Conservation (phyloP, 139 green algal species). For the Volvox reticuliferus region DNA sequence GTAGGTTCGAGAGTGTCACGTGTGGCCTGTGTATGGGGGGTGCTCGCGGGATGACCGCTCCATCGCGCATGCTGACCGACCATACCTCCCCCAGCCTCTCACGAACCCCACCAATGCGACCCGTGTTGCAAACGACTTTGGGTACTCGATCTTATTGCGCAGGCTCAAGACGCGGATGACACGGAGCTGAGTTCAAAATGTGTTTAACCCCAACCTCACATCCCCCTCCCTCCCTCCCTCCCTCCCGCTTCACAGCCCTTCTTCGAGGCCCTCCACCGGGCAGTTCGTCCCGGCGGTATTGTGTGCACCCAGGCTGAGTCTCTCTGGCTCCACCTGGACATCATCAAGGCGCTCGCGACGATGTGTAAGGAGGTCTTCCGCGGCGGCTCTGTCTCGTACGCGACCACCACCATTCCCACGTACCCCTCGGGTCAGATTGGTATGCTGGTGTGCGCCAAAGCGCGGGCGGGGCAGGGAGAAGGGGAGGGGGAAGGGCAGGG, state of each 20-base stretch:
- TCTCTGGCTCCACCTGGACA: constrained; percentile 95
- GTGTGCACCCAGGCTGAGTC: constrained; percentile 96
- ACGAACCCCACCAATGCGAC: no score
- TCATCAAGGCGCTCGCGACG: constrained; percentile 92
- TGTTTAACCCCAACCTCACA: not conserved
- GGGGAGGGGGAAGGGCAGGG: constrained; percentile 21
- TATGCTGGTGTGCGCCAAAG: constrained; percentile 97
- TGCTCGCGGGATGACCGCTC: no score
- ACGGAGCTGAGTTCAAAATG: no score
- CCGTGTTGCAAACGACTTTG: no score
- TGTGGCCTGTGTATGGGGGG: not conserved
- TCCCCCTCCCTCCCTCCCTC: not conserved
- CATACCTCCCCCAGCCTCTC: no score
- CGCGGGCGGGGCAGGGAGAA: not conserved
- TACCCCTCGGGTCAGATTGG: constrained; percentile 95
- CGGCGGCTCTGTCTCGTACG: constrained; percentile 92
- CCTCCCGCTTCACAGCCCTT: constrained; percentile 85
- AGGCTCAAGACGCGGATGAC: no score
- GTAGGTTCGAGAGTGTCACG: not conserved
- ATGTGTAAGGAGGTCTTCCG: constrained; percentile 93
- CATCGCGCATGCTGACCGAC: no score
- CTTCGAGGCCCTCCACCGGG: constrained; percentile 94
- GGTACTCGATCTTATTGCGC: no score
- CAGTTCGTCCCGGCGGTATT: constrained; percentile 91
- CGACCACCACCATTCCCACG: constrained; percentile 96